Evolutionary conservation across 306 rosid genomes (phyloP).

Genomic region (Prunus padus): DNA sequence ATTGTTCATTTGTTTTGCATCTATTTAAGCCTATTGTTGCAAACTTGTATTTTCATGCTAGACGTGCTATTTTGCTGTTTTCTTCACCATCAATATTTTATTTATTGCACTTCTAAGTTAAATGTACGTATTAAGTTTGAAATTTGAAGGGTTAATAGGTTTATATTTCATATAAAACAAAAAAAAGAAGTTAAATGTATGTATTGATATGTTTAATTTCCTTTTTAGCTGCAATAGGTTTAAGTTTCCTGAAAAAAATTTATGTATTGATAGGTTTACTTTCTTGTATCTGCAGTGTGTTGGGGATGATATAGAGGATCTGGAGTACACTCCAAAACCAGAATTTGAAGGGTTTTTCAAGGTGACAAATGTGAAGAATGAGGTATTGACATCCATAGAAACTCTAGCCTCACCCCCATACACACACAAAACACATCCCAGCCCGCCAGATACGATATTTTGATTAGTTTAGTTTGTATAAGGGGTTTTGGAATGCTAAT

Average conservation of each 20-base stretch:
- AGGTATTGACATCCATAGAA: conserved; percentile 48
- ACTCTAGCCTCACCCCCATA: background rate
- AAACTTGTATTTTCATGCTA: background rate
- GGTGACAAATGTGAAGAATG: conserved; percentile 87
- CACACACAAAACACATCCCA: background rate
- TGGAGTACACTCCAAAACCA: conserved; percentile 95
- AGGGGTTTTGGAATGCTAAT: conserved; percentile 15
- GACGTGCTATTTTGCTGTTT: background rate
- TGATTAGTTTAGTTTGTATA: conserved; percentile 6
- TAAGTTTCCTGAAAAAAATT: background rate
- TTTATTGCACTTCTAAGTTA: background rate
- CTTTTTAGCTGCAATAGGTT: conserved; percentile 57
- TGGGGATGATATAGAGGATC: conserved; percentile 83
- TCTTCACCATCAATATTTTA: background rate
- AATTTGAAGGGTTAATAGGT: background rate
- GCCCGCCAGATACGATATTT: conserved; percentile 1
- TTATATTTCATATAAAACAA: background rate
- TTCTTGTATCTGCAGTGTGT: conserved; percentile 72
- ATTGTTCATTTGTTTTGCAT: background rate
- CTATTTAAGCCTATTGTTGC: background rate
- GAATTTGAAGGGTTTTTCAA: conserved; percentile 87
- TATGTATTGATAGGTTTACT: background rate
- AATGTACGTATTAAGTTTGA: background rate
- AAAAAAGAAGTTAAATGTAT: background rate
- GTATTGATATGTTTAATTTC: conserved; percentile 11